These are phyloP conservation scores for Chrysoporthe puriensis DNA, from an alignment of 2,329 filamentous ascomycete genomes.

Conservation along the genomic window DNA sequence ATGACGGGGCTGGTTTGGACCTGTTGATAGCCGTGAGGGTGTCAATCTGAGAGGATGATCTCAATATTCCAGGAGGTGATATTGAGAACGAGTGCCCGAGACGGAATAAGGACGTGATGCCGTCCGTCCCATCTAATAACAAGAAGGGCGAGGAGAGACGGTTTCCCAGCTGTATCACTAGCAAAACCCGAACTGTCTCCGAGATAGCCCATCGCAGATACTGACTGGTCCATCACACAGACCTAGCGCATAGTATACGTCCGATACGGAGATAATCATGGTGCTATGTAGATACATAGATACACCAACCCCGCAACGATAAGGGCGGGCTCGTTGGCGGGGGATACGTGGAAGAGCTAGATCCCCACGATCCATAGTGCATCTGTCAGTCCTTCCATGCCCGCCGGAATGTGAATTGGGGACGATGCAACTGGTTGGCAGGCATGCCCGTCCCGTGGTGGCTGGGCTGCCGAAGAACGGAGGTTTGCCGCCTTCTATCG, in stretches of 20 bases:
- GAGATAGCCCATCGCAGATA: slow-evolving; percentile 16
- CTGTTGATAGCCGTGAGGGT: neutral
- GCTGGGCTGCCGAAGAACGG: slow-evolving; percentile 12
- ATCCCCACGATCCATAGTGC: neutral
- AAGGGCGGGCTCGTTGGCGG: slow-evolving; percentile 8
- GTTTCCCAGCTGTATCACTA: neutral
- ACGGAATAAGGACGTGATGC: no score
- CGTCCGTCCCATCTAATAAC: no score
- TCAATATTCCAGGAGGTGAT: neutral
- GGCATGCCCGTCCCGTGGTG: neutral
- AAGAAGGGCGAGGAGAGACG: no score
- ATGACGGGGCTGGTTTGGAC: slow-evolving; percentile 2
- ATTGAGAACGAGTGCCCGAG: neutral
- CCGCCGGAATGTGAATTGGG: neutral
- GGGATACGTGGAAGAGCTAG: slow-evolving; percentile 3
- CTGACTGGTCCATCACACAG: slow-evolving; percentile 14
- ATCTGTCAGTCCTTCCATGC: neutral
- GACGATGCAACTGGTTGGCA: slow-evolving; percentile 3
- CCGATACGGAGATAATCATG: slow-evolving; percentile 26
- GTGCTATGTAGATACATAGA: slow-evolving; percentile 1
- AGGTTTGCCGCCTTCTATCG: slow-evolving; percentile 1
- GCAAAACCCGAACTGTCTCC: slow-evolving; percentile 20
- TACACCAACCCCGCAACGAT: slow-evolving; percentile 27
- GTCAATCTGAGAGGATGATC: neutral
- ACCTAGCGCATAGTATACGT: slow-evolving; percentile 14